These are phyloP conservation scores for Trichoderma breve DNA, from an alignment of 2,329 filamentous ascomycete species.

Conservation along the genomic window DNA sequence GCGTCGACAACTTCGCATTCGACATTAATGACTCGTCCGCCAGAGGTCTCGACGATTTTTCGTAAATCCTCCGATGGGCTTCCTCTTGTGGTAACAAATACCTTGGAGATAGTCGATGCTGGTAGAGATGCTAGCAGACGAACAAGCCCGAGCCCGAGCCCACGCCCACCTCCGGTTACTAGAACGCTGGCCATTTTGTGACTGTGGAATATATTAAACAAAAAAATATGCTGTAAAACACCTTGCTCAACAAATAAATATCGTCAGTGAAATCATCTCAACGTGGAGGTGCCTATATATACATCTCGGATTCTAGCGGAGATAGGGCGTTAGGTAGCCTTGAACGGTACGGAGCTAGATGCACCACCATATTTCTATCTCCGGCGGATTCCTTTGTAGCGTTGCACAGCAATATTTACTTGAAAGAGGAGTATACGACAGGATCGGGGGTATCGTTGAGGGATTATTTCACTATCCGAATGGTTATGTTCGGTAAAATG, in stretches of 20 bases:
- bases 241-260: not conserved
- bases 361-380: not conserved
- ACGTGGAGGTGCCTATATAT: not conserved
- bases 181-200: not conserved
- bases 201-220: not conserved
- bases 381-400: not conserved
- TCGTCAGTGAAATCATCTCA: not conserved
- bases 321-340: not conserved
- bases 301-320: not conserved
- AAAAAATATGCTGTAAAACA: not conserved
- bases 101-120: not conserved
- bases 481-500: not conserved
- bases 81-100: constrained; percentile 1
- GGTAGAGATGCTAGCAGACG: not conserved
- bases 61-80: not conserved
- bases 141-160: not conserved
- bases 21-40: not conserved
- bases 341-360: not conserved
- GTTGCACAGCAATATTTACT: not conserved
- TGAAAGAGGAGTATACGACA: not conserved
- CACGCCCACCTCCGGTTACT: not conserved
- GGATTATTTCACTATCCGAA: not conserved
- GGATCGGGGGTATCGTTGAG: not conserved
- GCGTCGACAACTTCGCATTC: not conserved
- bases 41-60: not conserved